Conservation (phyloP, 495 filamentous ascomycete genomes). For the Trichocladium uniseriatum region DNA sequence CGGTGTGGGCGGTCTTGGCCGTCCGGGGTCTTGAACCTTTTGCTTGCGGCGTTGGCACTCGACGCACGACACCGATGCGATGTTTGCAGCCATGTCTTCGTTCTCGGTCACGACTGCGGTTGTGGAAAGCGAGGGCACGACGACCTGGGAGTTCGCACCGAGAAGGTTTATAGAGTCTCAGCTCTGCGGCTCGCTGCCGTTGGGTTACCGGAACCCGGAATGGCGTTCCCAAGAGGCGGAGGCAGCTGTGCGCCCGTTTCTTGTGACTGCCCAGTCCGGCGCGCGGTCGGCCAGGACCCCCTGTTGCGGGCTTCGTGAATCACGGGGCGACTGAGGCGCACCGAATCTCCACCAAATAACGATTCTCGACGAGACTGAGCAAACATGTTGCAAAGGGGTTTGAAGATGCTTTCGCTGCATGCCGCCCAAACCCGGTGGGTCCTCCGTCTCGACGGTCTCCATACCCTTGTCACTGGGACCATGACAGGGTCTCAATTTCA, state of each 20-base stretch:
- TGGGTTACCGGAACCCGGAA: not conserved
- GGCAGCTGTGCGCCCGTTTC: not conserved
- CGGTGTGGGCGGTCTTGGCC: not conserved
- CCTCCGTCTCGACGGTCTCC: not conserved
- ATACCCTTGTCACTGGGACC: not conserved
- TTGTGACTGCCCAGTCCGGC: not conserved
- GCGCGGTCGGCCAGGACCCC: not conserved
- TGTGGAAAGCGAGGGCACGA: too few species aligned
- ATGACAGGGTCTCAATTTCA: not conserved
- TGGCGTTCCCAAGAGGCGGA: slow-evolving; percentile 1
- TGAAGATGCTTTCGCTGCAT: not conserved
- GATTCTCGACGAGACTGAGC: not conserved
- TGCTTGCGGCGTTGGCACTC: slow-evolving; percentile 39
- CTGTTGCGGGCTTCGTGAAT: not conserved
- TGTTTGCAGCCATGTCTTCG: slow-evolving; percentile 4
- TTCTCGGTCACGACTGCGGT: not conserved
- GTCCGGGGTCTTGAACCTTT: slow-evolving; percentile 22
- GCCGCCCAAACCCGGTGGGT: not conserved
- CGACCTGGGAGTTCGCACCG: not conserved
- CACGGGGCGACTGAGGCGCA: not conserved
- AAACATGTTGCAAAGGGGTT: not conserved
- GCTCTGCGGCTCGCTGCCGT: not conserved
- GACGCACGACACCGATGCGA: slow-evolving; percentile 21
- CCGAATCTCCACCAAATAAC: slow-evolving; percentile 2
- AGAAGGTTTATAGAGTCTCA: not conserved